Evolutionary conservation across 768 basidiomycete genomes (phyloP).

Genomic region (Thelephora ganbajun): DNA sequence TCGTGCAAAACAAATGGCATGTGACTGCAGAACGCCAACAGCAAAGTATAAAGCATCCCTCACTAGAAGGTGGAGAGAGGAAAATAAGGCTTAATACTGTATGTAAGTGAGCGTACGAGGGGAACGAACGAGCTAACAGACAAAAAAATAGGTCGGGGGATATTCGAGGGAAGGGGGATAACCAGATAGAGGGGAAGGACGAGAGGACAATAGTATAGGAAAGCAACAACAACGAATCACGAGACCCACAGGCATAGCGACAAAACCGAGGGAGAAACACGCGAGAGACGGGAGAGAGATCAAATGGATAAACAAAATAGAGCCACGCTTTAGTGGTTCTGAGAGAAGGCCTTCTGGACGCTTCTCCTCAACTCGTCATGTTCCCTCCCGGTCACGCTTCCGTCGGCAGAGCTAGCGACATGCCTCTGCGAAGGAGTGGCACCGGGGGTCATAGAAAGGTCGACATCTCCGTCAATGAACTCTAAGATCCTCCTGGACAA

Average conservation of each 20-base stretch:
- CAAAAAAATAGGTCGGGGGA: background rate
- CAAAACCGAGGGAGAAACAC: slow-evolving; percentile 2
- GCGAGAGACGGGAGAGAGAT: too few relatives aligned
- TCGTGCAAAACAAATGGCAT: too few relatives aligned
- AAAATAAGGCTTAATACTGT: too few relatives aligned
- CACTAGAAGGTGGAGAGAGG: too few relatives aligned
- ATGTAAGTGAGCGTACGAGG: background rate
- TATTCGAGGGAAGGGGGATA: background rate
- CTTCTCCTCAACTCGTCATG: slow-evolving; percentile 73
- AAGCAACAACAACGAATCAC: slow-evolving; percentile 6
- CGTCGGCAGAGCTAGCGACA: slow-evolving; percentile 54
- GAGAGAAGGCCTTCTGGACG: slow-evolving; percentile 53
- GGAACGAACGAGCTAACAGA: background rate
- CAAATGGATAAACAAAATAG: too few relatives aligned
- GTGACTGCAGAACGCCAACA: too few relatives aligned
- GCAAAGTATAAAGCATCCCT: too few relatives aligned
- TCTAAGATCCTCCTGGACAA: slow-evolving; percentile 79
- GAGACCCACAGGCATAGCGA: background rate
- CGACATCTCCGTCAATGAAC: slow-evolving; percentile 65
- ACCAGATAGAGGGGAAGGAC: slow-evolving; percentile 7
- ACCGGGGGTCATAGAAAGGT: slow-evolving; percentile 45
- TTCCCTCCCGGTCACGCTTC: slow-evolving; percentile 33
- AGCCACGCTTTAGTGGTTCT: too few relatives aligned
- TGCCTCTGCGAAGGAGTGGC: slow-evolving; percentile 52
- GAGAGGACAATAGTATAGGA: slow-evolving; percentile 10